phyloP scores from a whole-genome alignment of 176 grass and related monocot genomes.

The Oryza punctata region DNA sequence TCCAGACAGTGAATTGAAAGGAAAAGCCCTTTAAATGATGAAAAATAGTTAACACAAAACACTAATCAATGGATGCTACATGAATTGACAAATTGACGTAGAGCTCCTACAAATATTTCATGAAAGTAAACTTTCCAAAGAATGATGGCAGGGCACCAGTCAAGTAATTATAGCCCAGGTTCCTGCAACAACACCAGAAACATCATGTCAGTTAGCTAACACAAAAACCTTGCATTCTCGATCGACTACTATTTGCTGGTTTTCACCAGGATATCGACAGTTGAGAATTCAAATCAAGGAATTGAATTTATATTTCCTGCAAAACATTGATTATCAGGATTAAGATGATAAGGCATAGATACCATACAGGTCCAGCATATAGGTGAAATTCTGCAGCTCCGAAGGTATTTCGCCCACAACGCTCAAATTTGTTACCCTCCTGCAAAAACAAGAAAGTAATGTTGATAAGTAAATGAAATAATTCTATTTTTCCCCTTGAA shows the following conservation, averaged over 20 bases:
- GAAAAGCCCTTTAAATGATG: slow-evolving; percentile 32
- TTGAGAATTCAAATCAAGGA: neutral
- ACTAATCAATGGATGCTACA: neutral
- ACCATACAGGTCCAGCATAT: neutral
- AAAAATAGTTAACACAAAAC: neutral
- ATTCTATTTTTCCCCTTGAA: no score
- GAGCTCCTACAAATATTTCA: neutral
- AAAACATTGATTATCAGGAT: neutral
- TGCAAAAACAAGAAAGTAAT: neutral
- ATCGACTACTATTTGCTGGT: neutral
- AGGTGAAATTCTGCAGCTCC: neutral
- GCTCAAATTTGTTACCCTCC: neutral
- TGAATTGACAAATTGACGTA: neutral
- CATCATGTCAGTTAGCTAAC: neutral
- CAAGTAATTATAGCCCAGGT: neutral
- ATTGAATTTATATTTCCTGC: no score
- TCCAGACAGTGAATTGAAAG: slow-evolving; percentile 68
- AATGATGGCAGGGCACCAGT: neutral
- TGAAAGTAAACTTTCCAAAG: neutral
- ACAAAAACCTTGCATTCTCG: no score
- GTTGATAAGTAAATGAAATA: neutral
- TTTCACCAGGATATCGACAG: neutral
- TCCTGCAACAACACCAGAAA: neutral
- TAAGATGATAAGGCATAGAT: neutral
- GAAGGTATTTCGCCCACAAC: neutral